Evolutionary conservation across 208 protist species (phyloP), one percentile per base, ranked within the genome.

Genomic region (Trypanosoma conorhini): DNA sequence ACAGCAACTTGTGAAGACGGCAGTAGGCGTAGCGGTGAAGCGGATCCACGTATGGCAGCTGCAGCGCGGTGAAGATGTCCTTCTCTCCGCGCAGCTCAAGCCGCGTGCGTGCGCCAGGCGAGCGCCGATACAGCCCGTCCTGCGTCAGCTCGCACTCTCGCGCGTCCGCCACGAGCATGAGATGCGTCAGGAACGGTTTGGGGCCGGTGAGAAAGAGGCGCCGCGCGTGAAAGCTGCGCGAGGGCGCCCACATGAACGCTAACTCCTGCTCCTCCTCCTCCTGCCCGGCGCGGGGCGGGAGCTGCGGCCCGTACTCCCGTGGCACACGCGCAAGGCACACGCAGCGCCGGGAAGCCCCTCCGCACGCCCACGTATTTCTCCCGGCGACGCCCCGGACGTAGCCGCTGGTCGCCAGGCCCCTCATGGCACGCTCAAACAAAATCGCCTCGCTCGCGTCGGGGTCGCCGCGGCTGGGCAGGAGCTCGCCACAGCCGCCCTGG

Each of bases 151-250:
- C 85, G 21, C 83, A 70, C 10, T 85, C 83, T 33, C 44, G 61
- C 30, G n/a, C 63, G 19, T 91, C 66, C 13, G 89, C 86, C 19
- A 62, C 26, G 19, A 92, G 71, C 40, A 77, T 84, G 35, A 91
- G 73, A 72, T 86, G 72, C 30, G 81, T 62, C 21, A 83, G 75
- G 60, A 91, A 95, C 22, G 72, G 68, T 1, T 67, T 67, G 12
- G 89, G 89, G 0, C 89, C 85, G 13, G 89, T 92, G n/a, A 81
- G 64, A 59, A 95, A 85, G 21, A 95, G 69, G 22, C 67, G 68
- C 15, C 77, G 76, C 10, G 76, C 75, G 9, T 76, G 62, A 50
- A 82, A 82, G 10, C 62, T 44, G 9, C 79, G 22, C 46, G 76
- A 79, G 19, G 80, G 76, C 9, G 58, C 70, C 74, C 33, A 91